Base-by-base conservation (phyloP, 768 basidiomycete genomes). In the Trichaptum fuscoviolaceum region DNA sequence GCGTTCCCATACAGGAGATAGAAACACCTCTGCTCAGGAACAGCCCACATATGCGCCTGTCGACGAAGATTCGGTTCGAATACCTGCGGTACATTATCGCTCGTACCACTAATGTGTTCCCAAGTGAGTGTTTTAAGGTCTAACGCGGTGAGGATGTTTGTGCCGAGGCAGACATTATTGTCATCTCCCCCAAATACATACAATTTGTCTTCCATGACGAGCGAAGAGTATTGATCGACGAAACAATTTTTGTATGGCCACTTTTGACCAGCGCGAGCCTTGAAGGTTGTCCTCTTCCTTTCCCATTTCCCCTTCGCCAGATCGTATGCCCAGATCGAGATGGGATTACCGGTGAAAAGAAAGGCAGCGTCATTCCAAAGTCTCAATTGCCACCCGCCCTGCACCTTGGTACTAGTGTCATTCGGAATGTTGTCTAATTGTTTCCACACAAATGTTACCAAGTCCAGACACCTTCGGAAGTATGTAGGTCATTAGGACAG, bases 171-270 rank as follows among this genome's bases (percentile, higher is more conserved):
- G 9, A 71, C 74, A 10, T 35, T 67, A n/a, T 65, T 60, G 63
- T 78, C 75, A 2, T 68, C 69, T 2, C 80, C 81, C 1, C 77
- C 79, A 64, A 82, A 81, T 17, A 81, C 73, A 65, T 80, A 79
- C 0, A 82, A 64, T 57, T 76, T 78, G 35, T 73, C 73, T 17
- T 74, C 66, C 26, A 76, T 70, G 57, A 71, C 58, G 20, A 64
- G 67, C 64, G 67, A 65, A 17, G 65, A 58, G 64, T 69, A 74
- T 58, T 69, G 69, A 7, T 57, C 64, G 57, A 69, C 57, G 24
- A 27, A 15, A 15, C 65, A 9, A 18, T 42, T 36, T 34, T 20
- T 35, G 64, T 66, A 67, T 63, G 68, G 70, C 67, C 69, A 71
- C 72, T 69, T 5, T 59, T 58, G 60, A 67, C 65, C 15, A 35